These are phyloP conservation scores for Elsinoe batatas DNA, from an alignment of 2,329 filamentous ascomycete species.

Conservation along the genomic window DNA sequence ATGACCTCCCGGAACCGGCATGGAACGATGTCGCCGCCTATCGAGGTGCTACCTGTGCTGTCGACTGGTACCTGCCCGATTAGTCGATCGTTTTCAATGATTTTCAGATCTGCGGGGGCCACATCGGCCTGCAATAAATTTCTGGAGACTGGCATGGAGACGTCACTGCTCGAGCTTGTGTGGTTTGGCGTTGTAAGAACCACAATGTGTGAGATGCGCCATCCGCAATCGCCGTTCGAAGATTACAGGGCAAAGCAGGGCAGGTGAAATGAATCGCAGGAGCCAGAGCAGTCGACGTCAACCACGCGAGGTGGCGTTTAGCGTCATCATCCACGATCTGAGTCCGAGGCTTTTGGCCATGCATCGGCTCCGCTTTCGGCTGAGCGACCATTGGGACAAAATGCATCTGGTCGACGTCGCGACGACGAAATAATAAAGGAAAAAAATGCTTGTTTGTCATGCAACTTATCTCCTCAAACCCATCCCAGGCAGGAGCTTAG, in stretches of 20 bases:
- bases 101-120: conserved; percentile 10
- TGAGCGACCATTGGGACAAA: not conserved
- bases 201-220: not conserved
- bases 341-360: not conserved
- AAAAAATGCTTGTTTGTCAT: not conserved
- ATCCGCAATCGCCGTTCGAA: not conserved
- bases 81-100: not conserved
- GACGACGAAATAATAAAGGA: not conserved
- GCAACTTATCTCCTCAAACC: not conserved
- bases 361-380: not conserved
- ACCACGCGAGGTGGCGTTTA: not conserved
- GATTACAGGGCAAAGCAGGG: not conserved
- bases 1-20: conserved; percentile 11
- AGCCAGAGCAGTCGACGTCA: not conserved
- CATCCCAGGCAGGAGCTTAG: not conserved
- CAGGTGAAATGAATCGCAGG: not conserved
- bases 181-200: not conserved
- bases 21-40: not conserved
- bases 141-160: not conserved
- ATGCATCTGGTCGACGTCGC: not conserved
- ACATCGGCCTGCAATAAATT: not conserved
- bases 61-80: conserved; percentile 8
- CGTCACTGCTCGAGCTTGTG: not conserved
- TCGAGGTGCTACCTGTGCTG: not conserved
- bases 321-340: not conserved